Evolutionary conservation across 2,329 filamentous ascomycete genomes (phyloP).

Genomic region (Hysterium pulicare): DNA sequence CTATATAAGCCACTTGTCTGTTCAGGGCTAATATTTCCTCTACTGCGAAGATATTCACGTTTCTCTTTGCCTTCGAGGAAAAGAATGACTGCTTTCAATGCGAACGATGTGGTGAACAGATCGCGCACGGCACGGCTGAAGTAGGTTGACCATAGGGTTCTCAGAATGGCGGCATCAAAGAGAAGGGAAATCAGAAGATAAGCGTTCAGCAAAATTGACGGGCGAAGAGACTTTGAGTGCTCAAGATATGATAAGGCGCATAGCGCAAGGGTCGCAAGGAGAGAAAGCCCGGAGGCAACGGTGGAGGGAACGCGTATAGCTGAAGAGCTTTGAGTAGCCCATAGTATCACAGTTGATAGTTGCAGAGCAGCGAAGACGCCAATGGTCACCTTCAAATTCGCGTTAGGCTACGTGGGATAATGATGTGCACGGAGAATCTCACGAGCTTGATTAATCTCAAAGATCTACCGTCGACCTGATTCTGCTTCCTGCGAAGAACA

Average conservation of each 20-base stretch:
- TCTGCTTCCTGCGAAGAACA: conserved; percentile 1
- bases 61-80: conserved; percentile 13
- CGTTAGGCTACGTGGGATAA: background rate
- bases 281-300: no score
- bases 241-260: conserved; percentile 9
- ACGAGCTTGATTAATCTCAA: conserved; percentile 7
- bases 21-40: conserved; percentile 9
- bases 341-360: conserved; percentile 5
- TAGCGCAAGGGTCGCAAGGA: background rate
- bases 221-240: conserved; percentile 10
- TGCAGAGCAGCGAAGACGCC: conserved; percentile 5
- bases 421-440: background rate
- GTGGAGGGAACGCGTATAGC: no score
- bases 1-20: conserved; percentile 14
- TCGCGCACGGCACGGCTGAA: conserved; percentile 5
- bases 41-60: conserved; percentile 6
- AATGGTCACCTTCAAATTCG: conserved; percentile 5
- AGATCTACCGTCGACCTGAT: conserved; percentile 3
- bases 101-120: conserved; percentile 8
- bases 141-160: conserved; percentile 6
- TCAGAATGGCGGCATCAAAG: conserved; percentile 7
- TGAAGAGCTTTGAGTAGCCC: no score
- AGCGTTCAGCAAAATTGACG: conserved; percentile 9
- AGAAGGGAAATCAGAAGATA: conserved; percentile 8
- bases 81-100: conserved; percentile 10